phyloP scores from a whole-genome alignment of 495 filamentous ascomycete species.

The Neurospora tetrasperma region DNA sequence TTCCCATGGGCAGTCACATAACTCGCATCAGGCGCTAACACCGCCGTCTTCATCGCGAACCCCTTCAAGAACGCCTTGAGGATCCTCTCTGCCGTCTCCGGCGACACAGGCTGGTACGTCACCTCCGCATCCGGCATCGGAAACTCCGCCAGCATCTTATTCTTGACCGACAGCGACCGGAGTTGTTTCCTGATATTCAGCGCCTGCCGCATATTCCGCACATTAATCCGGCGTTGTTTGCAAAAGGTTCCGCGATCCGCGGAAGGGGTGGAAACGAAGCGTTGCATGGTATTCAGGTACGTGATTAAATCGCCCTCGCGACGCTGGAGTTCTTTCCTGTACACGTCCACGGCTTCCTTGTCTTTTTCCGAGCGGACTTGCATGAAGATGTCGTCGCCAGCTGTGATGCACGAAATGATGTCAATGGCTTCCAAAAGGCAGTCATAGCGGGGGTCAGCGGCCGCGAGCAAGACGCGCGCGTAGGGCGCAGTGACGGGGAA shows the following conservation, averaged over 20 bases:
- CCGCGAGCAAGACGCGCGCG: slow-evolving; percentile 72
- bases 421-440: slow-evolving; percentile 82
- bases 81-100: slow-evolving; percentile 46
- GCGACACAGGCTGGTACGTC: slow-evolving; percentile 32
- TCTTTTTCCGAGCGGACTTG: slow-evolving; percentile 73
- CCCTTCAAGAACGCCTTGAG: slow-evolving; percentile 75
- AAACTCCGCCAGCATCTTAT: slow-evolving; percentile 34
- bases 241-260: slow-evolving; percentile 69
- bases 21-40: slow-evolving; percentile 70
- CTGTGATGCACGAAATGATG: slow-evolving; percentile 78
- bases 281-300: slow-evolving; percentile 68
- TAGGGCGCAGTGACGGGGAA: slow-evolving; percentile 77
- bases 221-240: slow-evolving; percentile 62
- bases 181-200: slow-evolving; percentile 82
- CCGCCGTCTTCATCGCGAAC: slow-evolving; percentile 73
- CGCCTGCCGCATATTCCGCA: slow-evolving; percentile 67
- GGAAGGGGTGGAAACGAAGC: slow-evolving; percentile 61
- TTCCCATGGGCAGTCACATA: slow-evolving; percentile 79
- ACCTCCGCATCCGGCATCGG: slow-evolving; percentile 38
- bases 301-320: slow-evolving; percentile 88
- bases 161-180: slow-evolving; percentile 46
- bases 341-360: slow-evolving; percentile 62
- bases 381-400: slow-evolving; percentile 76
- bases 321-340: slow-evolving; percentile 61
- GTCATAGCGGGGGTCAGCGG: slow-evolving; percentile 53